Percentiles rank a stretch among this genome's conserved stretches.
phyloP scores from a whole-genome alignment of 2,329 filamentous ascomycete species.

The Phaeoacremonium minimum region DNA sequence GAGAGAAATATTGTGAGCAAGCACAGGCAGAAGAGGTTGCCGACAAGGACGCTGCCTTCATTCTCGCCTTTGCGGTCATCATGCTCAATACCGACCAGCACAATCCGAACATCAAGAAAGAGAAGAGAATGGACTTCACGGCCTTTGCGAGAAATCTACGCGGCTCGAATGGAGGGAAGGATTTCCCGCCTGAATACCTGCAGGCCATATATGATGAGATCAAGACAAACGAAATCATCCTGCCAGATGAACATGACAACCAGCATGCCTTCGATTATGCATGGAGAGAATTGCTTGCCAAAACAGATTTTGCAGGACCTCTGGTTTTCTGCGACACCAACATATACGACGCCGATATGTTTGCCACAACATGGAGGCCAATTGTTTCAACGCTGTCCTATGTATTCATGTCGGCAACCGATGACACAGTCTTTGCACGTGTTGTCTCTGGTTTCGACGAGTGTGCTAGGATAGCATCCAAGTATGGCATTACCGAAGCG shows the following conservation, averaged over 20 bases:
- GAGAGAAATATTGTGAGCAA: conserved; percentile 75
- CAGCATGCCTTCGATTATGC: conserved; percentile 95
- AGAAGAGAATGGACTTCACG: conserved; percentile 77
- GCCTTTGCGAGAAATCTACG: conserved; percentile 88
- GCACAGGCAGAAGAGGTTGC: conserved; percentile 70
- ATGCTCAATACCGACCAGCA: conserved; percentile 97
- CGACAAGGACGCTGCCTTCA: conserved; percentile 82
- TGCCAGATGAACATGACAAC: conserved; percentile 96
- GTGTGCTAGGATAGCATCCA: conserved; percentile 86
- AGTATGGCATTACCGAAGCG: conserved; percentile 77
- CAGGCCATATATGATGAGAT: conserved; percentile 88
- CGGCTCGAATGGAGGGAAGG: conserved; percentile 78
- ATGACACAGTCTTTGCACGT: conserved; percentile 90
- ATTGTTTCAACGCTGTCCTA: conserved; percentile 94
- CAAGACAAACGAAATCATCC: conserved; percentile 87
- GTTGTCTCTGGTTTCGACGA: conserved; percentile 95
- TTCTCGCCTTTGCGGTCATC: conserved; percentile 93
- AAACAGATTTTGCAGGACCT: conserved; percentile 71
- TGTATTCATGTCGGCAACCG: conserved; percentile 97
- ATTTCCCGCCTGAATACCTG: conserved; percentile 81
- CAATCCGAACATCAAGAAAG: conserved; percentile 78
- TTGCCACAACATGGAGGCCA: conserved; percentile 90
- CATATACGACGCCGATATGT: conserved; percentile 96
- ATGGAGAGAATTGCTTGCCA: conserved; percentile 89
- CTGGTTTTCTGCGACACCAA: conserved; percentile 84